Conservation (phyloP, 116 monocot species). For the Phalaenopsis hybrid region DNA sequence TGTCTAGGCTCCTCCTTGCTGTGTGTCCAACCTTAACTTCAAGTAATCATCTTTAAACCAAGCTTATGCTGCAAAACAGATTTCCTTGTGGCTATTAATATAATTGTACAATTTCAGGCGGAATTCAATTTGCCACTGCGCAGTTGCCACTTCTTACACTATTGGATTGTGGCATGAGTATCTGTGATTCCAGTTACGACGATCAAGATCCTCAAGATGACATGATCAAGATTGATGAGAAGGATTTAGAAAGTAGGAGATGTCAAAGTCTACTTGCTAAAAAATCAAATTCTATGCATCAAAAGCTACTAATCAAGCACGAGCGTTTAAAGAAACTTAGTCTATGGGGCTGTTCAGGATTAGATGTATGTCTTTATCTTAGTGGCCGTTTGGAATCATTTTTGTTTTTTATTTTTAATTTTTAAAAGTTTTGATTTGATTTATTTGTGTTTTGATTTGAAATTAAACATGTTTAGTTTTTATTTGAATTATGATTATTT, state of each 20-base stretch:
- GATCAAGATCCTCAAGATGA: constrained; percentile 26
- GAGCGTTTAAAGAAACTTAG: constrained; percentile 69
- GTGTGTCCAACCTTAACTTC: constrained; percentile 84
- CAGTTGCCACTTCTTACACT: constrained; percentile 80
- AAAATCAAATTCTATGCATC: constrained; percentile 40
- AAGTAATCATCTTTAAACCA: constrained; percentile 38
- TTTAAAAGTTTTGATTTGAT: no score
- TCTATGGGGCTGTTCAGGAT: constrained; percentile 91
- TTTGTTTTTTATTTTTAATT: no score
- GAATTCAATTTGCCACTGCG: constrained; percentile 82
- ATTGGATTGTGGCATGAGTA: constrained; percentile 90
- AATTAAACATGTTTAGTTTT: no score
- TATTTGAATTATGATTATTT: no score
- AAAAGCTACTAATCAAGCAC: constrained; percentile 92
- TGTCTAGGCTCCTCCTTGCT: constrained; percentile 84
- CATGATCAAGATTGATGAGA: constrained; percentile 5
- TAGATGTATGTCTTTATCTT: constrained; percentile 50
- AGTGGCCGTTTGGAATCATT: no score
- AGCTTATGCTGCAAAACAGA: neutral
- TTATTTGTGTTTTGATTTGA: no score
- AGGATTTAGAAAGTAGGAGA: constrained; percentile 5
- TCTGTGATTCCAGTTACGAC: constrained; percentile 33
- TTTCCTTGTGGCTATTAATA: neutral
- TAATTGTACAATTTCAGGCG: constrained; percentile 40
- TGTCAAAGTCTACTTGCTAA: constrained; percentile 14